These are phyloP conservation scores for Boletus smithii DNA, from an alignment of 1,284 basidiomycete genomes.

Conservation along the genomic window DNA sequence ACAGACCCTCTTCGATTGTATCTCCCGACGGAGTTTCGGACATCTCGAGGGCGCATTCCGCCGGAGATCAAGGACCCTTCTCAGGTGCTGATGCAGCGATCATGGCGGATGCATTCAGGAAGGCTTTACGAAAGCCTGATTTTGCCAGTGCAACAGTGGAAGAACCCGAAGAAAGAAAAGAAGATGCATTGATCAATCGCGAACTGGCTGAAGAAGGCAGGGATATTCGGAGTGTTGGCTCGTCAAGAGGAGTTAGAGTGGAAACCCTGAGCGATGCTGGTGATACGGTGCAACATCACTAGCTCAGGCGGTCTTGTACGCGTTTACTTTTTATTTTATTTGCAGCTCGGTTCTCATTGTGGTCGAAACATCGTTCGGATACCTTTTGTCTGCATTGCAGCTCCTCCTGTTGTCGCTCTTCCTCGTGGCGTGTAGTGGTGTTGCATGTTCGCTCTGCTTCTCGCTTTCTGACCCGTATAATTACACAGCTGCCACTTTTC, in stretches of 20 bases:
- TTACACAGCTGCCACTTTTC: conserved; percentile 30
- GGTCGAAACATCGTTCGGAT: conserved; percentile 35
- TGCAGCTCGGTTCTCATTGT: conserved; percentile 31
- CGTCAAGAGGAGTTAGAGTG: conserved; percentile 71
- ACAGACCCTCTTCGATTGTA: conserved; percentile 45
- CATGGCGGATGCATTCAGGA: conserved; percentile 84
- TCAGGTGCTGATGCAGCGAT: conserved; percentile 80
- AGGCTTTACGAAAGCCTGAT: conserved; percentile 79
- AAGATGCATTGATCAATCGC: conserved; percentile 53
- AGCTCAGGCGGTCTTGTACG: conserved; percentile 34
- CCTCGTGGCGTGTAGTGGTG: conserved; percentile 31
- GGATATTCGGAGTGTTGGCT: conserved; percentile 75
- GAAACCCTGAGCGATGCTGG: conserved; percentile 63
- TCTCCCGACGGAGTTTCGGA: conserved; percentile 66
- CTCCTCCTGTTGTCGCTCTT: conserved; percentile 30
- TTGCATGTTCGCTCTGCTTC: conserved; percentile 29
- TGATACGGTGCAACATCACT: conserved; percentile 51
- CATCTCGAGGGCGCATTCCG: conserved; percentile 56
- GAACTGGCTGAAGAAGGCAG: conserved; percentile 80
- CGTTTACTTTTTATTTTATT: conserved; percentile 34
- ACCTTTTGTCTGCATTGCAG: conserved; percentile 30
- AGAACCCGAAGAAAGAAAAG: conserved; percentile 52
- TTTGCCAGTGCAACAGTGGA: conserved; percentile 65
- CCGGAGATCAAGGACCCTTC: conserved; percentile 62
- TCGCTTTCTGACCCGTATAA: conserved; percentile 31